Percentiles rank a stretch among this genome's conserved stretches.
phyloP scores from a whole-genome alignment of 768 basidiomycete species.

The Trametes coccinea region DNA sequence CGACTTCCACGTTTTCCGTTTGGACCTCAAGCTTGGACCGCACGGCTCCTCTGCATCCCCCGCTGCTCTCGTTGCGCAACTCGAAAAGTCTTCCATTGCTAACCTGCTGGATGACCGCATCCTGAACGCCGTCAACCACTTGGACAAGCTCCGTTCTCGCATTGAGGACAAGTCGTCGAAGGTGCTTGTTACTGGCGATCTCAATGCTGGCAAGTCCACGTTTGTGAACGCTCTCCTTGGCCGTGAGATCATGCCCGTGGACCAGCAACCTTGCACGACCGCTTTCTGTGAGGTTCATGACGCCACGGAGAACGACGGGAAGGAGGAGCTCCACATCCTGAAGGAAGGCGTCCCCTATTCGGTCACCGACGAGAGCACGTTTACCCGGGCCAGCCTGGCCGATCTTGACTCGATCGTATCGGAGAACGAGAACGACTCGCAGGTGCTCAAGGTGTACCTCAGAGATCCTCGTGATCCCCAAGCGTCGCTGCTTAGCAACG shows the following conservation, averaged over 20 bases:
- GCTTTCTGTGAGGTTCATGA: conserved; percentile 97
- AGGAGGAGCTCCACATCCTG: conserved; percentile 85
- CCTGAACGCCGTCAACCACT: conserved; percentile 67
- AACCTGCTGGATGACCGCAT: conserved; percentile 89
- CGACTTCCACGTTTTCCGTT: conserved; percentile 85
- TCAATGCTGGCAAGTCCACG: conserved; percentile 98
- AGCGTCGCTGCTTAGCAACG: conserved; percentile 89
- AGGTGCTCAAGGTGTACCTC: conserved; percentile 86
- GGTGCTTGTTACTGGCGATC: conserved; percentile 95
- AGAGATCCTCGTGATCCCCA: conserved; percentile 75
- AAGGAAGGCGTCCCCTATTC: conserved; percentile 70
- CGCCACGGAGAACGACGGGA: conserved; percentile 73
- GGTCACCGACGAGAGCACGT: conserved; percentile 73
- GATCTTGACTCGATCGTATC: conserved; percentile 81
- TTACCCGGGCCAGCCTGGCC: conserved; percentile 59
- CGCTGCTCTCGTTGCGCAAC: conserved; percentile 79
- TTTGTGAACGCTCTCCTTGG: conserved; percentile 95
- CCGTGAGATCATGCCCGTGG: conserved; percentile 91
- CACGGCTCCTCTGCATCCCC: conserved; percentile 62
- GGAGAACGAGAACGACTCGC: conserved; percentile 67
- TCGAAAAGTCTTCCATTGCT: conserved; percentile 92
- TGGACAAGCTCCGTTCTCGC: conserved; percentile 82
- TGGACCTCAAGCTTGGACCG: conserved; percentile 90
- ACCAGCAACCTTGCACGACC: conserved; percentile 97
- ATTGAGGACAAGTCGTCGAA: conserved; percentile 92